A percentile compares a stretch with the other conserved stretches of the same genome.
These are phyloP conservation scores for Sporothrix euskadiensis DNA, from an alignment of 2,329 filamentous ascomycete genomes.

Conservation along the genomic window DNA sequence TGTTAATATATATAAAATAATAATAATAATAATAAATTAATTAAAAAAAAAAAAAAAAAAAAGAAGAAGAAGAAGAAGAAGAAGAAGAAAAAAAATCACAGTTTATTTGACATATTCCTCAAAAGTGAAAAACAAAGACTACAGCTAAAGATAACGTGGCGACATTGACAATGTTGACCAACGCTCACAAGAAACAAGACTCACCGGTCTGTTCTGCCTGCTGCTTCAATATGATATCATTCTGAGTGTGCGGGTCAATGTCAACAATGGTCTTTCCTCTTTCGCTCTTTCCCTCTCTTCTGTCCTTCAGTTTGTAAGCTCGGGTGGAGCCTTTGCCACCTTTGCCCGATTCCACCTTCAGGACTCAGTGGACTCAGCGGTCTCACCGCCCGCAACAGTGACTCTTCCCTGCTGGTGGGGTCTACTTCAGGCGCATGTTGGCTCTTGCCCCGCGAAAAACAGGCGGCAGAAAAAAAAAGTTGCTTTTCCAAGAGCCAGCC, in stretches of 20 bases:
- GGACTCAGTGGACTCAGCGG: background rate
- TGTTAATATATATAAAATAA: too few species aligned
- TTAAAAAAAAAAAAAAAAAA: too few species aligned
- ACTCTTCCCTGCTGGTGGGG: background rate
- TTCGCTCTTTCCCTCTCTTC: too few species aligned
- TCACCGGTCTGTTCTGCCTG: background rate
- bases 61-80: too few species aligned
- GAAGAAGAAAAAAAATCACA: too few species aligned
- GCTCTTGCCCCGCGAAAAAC: slow-evolving; percentile 7
- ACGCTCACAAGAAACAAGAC: too few species aligned
- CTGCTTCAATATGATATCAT: slow-evolving; percentile 1
- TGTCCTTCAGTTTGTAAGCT: slow-evolving; percentile 14
- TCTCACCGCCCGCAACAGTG: slow-evolving; percentile 7
- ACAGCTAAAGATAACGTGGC: background rate
- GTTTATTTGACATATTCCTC: too few species aligned
- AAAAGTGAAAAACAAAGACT: background rate
- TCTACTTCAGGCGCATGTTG: background rate
- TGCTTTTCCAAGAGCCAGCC: background rate
- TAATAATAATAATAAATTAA: too few species aligned
- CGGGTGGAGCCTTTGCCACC: slow-evolving; percentile 8
- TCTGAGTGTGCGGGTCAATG: background rate
- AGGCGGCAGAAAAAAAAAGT: slow-evolving; percentile 21
- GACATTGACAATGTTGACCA: too few species aligned
- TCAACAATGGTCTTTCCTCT: too few species aligned
- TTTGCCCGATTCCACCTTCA: background rate